Evolutionary conservation across 2,329 filamentous ascomycete species (phyloP).

Genomic region (Graphiopsis chlorocephala): DNA sequence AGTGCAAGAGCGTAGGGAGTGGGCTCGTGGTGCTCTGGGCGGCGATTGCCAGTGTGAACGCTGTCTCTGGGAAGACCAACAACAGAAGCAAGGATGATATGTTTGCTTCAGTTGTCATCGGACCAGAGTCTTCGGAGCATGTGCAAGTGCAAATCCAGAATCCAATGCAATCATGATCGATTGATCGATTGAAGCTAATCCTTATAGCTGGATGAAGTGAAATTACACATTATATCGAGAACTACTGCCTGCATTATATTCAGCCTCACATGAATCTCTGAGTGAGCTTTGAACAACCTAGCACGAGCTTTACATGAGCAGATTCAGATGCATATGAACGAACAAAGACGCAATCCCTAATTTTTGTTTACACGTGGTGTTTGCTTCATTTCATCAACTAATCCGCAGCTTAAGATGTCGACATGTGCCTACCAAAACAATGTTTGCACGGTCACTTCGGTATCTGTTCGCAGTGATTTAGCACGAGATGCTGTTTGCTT

Average conservation of each 20-base stretch:
- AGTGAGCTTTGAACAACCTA: not conserved
- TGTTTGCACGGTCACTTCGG: not conserved
- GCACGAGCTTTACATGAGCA: not conserved
- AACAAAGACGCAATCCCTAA: not conserved
- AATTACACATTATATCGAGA: not conserved
- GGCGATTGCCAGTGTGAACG: slow-evolving; percentile 84
- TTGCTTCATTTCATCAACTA: not conserved
- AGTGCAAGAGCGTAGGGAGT: slow-evolving; percentile 79
- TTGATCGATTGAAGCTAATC: not conserved
- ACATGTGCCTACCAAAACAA: not conserved
- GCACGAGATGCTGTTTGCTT: not conserved
- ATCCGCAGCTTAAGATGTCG: not conserved
- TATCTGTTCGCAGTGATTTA: not conserved
- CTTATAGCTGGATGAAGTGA: not conserved
- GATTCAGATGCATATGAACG: not conserved
- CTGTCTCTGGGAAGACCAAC: slow-evolving; percentile 64
- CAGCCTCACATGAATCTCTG: not conserved
- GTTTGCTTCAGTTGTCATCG: not conserved
- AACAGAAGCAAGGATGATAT: slow-evolving; percentile 1
- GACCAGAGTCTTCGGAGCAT: not conserved
- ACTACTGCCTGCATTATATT: not conserved
- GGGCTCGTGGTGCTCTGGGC: slow-evolving; percentile 82
- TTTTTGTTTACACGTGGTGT: not conserved
- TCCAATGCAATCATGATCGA: not conserved
- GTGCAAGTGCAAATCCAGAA: not conserved